Conservation (phyloP, 2,329 filamentous ascomycete genomes). For the Cryphonectria radicalis region DNA sequence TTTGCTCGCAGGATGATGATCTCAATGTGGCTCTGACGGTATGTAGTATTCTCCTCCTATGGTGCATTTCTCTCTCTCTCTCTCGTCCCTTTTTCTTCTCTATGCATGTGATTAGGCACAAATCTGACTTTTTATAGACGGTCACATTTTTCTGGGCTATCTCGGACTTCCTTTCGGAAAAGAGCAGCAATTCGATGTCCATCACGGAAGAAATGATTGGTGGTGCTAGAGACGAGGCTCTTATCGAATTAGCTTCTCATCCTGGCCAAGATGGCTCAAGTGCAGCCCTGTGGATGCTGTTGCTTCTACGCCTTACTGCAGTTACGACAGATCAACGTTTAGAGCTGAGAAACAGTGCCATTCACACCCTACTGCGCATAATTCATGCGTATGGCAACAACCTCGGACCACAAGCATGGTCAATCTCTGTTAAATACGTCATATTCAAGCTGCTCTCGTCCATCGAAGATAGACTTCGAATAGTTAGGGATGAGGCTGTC, state of each 20-base stretch:
- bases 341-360: conserved; percentile 82
- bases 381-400: conserved; percentile 90
- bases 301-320: conserved; percentile 71
- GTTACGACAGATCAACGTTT: conserved; percentile 73
- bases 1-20: conserved; percentile 87
- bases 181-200: conserved; percentile 59
- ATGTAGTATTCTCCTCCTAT: conserved; percentile 39
- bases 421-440: conserved; percentile 78
- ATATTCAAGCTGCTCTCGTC: conserved; percentile 77
- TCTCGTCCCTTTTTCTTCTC: conserved; percentile 42
- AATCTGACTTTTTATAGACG: conserved; percentile 47
- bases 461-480: conserved; percentile 62
- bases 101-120: neutral
- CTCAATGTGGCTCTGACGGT: conserved; percentile 93
- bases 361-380: conserved; percentile 88
- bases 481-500: conserved; percentile 41
- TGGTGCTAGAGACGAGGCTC: conserved; percentile 58
- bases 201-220: conserved; percentile 62
- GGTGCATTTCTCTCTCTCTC: conserved; percentile 1
- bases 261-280: conserved; percentile 64
- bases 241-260: conserved; percentile 62
- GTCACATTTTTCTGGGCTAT: conserved; percentile 96
- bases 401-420: conserved; percentile 78
- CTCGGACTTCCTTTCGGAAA: conserved; percentile 79
- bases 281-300: conserved; percentile 77